Base-by-base conservation (phyloP, 371 early-diverging fungal genomes). In the Mucor ambiguus region DNA sequence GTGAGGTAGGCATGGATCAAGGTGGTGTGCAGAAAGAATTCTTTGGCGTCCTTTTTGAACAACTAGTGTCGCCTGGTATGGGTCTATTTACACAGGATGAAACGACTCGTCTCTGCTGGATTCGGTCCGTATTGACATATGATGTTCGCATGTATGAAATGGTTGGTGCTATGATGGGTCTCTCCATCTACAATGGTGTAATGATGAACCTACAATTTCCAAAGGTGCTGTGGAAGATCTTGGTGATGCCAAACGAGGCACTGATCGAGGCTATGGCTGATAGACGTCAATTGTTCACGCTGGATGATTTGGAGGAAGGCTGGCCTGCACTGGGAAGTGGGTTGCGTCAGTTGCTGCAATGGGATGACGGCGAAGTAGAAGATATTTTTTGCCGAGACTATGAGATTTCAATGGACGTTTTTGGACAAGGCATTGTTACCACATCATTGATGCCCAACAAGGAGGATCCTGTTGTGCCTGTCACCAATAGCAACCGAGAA, bases 1-100 rank as follows among this genome's bases (percentile, higher is more conserved):
- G 92, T 11, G 97, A 97, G 75, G 91, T 90, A 67, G 88, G 92
- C 78, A 93, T 90, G 62, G 98, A 98, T 77, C 96, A 92, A 60
- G 99, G 99, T 18, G 99, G 99, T 1, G 85, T 99, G 8, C 92
- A 94, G 63, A 97, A 97, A 68, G 99, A 99, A 63, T 98, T 95
- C 90, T 95, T 96, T 74, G 85, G 92, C 65, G 88, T 97, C 22
- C 82, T 98, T 11, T 87, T 95, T 56, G 90, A 96, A 26, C 93
- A 96, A 55, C 79, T 98, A 26, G 88, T 96, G 71, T 90, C 94
- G 69, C 88, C 92, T 10, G 82, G 92, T 57, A 89, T 90, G 69
- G 89, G 88, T 12, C 73, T 89, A 57, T 89, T 89, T 65, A 71
- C 74, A 2, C 77, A 83, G 38, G 88, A 89, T 69, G 91, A 90